These are phyloP conservation scores for Herpotrichia juniperi DNA, from an alignment of 2,329 filamentous ascomycete species.

Conservation along the genomic window DNA sequence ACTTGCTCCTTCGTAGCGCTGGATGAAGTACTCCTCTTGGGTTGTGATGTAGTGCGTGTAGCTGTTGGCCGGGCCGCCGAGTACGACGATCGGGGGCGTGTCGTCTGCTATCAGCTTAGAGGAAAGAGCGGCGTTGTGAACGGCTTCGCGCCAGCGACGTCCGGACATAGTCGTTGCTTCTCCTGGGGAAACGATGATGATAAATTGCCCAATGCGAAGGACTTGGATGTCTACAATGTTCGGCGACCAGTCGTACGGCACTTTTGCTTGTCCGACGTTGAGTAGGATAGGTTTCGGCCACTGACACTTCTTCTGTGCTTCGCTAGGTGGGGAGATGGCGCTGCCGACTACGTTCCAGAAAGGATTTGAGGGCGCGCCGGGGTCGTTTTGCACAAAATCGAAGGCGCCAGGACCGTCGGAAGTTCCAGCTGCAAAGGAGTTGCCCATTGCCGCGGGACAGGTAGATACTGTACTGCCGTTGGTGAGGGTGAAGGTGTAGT, in stretches of 20 bases:
- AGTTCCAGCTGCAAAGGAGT: constrained; percentile 91
- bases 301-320: constrained; percentile 77
- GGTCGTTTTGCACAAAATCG: constrained; percentile 89
- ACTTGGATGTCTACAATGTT: constrained; percentile 91
- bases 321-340: constrained; percentile 71
- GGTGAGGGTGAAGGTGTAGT: constrained; percentile 73
- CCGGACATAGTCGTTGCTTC: constrained; percentile 95
- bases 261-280: constrained; percentile 80
- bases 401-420: constrained; percentile 90
- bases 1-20: constrained; percentile 94
- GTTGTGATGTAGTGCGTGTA: constrained; percentile 86
- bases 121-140: constrained; percentile 32
- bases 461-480: constrained; percentile 75
- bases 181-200: constrained; percentile 83
- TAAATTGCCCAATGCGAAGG: constrained; percentile 80
- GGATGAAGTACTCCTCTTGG: constrained; percentile 78
- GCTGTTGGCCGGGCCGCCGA: constrained; percentile 88
- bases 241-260: constrained; percentile 85
- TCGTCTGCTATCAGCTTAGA: constrained; percentile 18
- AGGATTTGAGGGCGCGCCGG: constrained; percentile 75
- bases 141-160: constrained; percentile 74
- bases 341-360: constrained; percentile 80
- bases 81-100: constrained; percentile 66
- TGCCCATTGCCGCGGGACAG: constrained; percentile 86
- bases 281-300: constrained; percentile 82